Evolutionary conservation across 1,284 basidiomycete genomes (phyloP).

Genomic region (Tilletia setariae): DNA sequence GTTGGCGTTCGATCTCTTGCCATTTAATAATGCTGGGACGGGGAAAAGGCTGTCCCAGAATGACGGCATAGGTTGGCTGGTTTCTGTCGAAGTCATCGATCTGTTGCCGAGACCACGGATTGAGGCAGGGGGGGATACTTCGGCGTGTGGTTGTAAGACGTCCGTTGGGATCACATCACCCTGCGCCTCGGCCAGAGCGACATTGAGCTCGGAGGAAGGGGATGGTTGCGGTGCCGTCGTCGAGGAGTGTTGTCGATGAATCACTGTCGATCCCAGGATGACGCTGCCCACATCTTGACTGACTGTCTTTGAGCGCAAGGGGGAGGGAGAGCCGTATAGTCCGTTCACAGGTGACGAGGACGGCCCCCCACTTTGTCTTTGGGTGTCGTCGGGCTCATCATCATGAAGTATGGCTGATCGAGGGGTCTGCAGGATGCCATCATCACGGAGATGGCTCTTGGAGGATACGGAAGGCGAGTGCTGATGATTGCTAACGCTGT

Average conservation of each 20-base stretch:
- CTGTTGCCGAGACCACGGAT: neutral
- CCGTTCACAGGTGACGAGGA: no score
- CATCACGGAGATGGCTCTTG: neutral
- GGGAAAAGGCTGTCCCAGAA: conserved; percentile 11
- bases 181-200: conserved; percentile 7
- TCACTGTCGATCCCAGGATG: neutral
- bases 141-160: neutral
- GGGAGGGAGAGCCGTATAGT: no score
- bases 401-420: neutral
- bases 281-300: no score
- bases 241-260: neutral
- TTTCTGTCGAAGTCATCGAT: no score
- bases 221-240: neutral
- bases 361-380: no score
- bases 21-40: neutral
- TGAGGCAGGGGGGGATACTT: neutral
- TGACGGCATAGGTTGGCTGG: neutral
- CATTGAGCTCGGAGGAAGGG: neutral
- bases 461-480: no score
- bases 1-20: neutral
- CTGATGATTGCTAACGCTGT: no score
- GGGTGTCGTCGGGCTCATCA: neutral
- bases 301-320: no score
- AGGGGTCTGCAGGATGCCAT: neutral
- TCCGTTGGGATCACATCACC: conserved; percentile 2